Evolutionary conservation across 306 rosid genomes (phyloP).

Genomic region (Citrullus colocynthis): DNA sequence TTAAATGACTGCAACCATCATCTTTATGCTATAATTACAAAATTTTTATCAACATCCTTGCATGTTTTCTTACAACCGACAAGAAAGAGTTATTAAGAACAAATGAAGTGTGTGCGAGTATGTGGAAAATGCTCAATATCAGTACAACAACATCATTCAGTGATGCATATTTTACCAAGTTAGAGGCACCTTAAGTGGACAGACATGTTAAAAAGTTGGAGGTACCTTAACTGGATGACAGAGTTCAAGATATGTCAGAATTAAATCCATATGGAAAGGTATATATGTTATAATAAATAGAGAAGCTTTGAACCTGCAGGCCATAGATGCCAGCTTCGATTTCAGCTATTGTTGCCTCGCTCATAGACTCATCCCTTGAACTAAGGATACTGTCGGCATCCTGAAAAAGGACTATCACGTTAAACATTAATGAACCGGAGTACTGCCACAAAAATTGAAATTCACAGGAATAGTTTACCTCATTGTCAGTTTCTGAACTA

Average conservation of each 20-base stretch:
- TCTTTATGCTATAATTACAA: neutral
- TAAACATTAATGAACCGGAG: constrained; percentile 2
- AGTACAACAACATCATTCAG: neutral
- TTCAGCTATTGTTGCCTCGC: constrained; percentile 46
- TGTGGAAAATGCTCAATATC: neutral
- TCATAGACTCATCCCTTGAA: constrained; percentile 24
- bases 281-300: constrained; percentile 9
- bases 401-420: constrained; percentile 27
- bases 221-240: neutral
- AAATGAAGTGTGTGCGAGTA: neutral
- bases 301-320: constrained; percentile 55
- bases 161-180: neutral
- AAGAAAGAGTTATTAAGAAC: neutral
- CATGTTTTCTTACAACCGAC: neutral
- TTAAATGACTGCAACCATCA: neutral
- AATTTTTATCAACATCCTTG: neutral
- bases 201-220: neutral
- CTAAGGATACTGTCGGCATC: constrained; percentile 19
- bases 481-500: constrained; percentile 26
- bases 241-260: neutral
- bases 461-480: constrained; percentile 31
- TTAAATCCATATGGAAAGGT: neutral
- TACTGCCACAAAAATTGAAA: constrained; percentile 9
- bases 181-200: neutral
- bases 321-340: constrained; percentile 60